Percentiles rank a stretch among this genome's conserved stretches.
These are phyloP conservation scores for Pelargonium citronellum DNA, from an alignment of 441 rosid species.

Conservation along the genomic window DNA sequence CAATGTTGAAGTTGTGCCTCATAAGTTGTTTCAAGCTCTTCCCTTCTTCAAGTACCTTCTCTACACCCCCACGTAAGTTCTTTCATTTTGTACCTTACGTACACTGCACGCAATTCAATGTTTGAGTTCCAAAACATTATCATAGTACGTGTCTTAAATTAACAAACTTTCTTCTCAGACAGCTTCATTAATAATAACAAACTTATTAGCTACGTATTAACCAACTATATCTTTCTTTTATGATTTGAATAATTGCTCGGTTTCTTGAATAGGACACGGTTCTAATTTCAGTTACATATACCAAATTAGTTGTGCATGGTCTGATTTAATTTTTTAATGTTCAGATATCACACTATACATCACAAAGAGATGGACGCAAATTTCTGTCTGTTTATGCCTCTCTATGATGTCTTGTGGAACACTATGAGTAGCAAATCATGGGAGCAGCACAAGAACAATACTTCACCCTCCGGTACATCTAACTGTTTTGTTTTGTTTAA, in stretches of 20 bases:
- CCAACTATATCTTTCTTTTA: too few species aligned
- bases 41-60: conserved; percentile 62
- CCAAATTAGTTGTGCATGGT: not conserved
- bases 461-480: conserved; percentile 14
- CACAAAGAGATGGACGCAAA: conserved; percentile 71
- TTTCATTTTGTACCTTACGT: not conserved
- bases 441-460: conserved; percentile 53
- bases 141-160: not conserved
- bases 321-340: not conserved
- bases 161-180: not conserved
- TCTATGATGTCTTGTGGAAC: conserved; percentile 67
- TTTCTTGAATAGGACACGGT: too few species aligned
- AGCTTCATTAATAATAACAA: too few species aligned
- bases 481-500: too few species aligned
- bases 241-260: too few species aligned
- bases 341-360: conserved; percentile 77
- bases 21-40: conserved; percentile 41
- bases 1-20: conserved; percentile 73
- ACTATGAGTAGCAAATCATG: conserved; percentile 66
- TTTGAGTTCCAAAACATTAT: too few species aligned
- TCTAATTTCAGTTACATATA: not conserved
- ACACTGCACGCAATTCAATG: too few species aligned
- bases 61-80: conserved; percentile 77
- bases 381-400: conserved; percentile 92
- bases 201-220: too few species aligned